Evolutionary conservation across 2,329 filamentous ascomycete species (phyloP), one percentile per base, ranked within the genome.

Genomic region (Colletotrichum chlorophyti): DNA sequence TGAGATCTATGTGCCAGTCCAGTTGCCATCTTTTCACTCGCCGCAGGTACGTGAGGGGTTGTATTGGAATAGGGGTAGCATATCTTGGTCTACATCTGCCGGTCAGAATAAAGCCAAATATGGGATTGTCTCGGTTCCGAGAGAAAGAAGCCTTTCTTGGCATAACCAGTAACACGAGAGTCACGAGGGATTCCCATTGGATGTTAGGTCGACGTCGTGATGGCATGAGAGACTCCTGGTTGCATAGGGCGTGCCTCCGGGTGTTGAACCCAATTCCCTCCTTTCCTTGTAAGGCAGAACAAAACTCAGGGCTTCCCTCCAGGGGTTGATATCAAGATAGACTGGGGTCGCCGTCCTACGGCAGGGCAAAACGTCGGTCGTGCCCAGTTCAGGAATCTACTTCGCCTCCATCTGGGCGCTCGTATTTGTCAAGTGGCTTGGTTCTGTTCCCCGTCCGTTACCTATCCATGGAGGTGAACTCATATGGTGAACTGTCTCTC

Each of bases 101-200:
- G 48, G 27, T 34, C 48, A 47, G 34, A 19, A 40, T 41, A 19
- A 23, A 32, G 24, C 50, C 42, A 54, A 41, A 19, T 26, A 24
- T 31, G 12, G 35, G 14, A 23, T 48, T 37, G 48, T 43, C 29
- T 48, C 42, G 37, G 15, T 24, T 35, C 12, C 2, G 21, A 19
- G n/a, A 17, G 15, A 37, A 54, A 54, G 29, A 42, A 54, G 24
- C 17, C 26, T 54, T 53, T 43, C 10, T 27, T 15, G 10, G 11
- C 10, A 12, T n/a, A 24, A 27, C 24, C 12, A 21, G 32, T 26
- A 7, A n/a, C n/a, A n/a, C 29, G 14, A 26, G 27, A 14, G 10
- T 41, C 24, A 40, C n/a, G 7, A 58, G 41, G n/a, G 26, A 24
- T 35, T n/a, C 17, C 23, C 49, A 27, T 19, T 10, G 34, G 41